A percentile compares a stretch with the other conserved stretches of the same genome.
These are phyloP conservation scores for bread wheat (Triticum aestivum) DNA, from an alignment of 176 grass and related monocot species.

Conservation along the genomic window IWGSC_CS_RefSeq_v2.1 NC_057803.1:674840778-674841277, in stretches of 20 bases:
- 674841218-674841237: not conserved
- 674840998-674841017: not conserved
- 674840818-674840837: constrained; percentile 47
- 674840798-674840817: constrained; percentile 79
- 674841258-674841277: not conserved
- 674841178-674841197: no score
- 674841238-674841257: not conserved
- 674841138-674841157: not conserved
- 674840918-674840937: not conserved
- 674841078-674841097: not conserved
- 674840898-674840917: constrained; percentile 69
- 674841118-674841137: not conserved
- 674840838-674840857: constrained; percentile 41
- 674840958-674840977: constrained; percentile 1
- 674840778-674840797: constrained; percentile 56
- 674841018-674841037: not conserved
- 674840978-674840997: not conserved
- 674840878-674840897: constrained; percentile 48
- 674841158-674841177: no score
- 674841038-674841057: not conserved
- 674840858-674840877: constrained; percentile 58
- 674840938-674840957: no score
- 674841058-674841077: not conserved
- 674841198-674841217: no score
- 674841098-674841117: not conserved